Evolutionary conservation across 2,329 filamentous ascomycete genomes (phyloP), one percentile per base, ranked within the genome.

Genomic region (Aspergillus japonicus): DNA sequence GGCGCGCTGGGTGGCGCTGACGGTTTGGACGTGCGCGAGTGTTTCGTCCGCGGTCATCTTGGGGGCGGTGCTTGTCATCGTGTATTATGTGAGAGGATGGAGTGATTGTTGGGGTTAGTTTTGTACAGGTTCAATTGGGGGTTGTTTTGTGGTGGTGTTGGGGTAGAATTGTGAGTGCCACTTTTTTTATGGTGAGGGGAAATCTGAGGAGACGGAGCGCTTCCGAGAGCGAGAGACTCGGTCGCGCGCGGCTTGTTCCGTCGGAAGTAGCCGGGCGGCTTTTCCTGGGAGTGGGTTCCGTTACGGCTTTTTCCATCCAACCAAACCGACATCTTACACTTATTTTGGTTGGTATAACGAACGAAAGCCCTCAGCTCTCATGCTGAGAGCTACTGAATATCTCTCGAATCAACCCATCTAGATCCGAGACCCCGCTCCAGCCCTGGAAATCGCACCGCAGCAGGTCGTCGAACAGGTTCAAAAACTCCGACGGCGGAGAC

Each of bases 331-430:
- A 29, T 2, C 2, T 29, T 3, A 29, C 26, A 29, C 2, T 2
- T 2, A 29, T 10, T 10, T 10, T 1, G 7, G 26, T 29, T 29
- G 26, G 7, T 29, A 7, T 29, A 10, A 29, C 2, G 0, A 8
- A 29, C 8, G 33, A 16, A 35, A 35, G 2, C 33, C 26, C 7
- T 54, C 21, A 58, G 19, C 29, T 47, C 21, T 33, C 26, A 26
- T 24, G n/a, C 35, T 19, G 39, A 16, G 54, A 56, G 35, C 16
- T 57, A 19, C 58, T 62, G 51, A 72, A 69, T 4, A 72, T 54
- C 24, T 71, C 70, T 62, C 69, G 69, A 64, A 73, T 70, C 8
- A 72, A 61, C 39, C 64, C 66, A 54, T 72, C 71, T 48, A 73
- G 69, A 51, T 73, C 68, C 5, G 68, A 65, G 47, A 65, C 63